A percentile compares a stretch with the other conserved stretches of the same genome.
Evolutionary conservation across 768 basidiomycete genomes (phyloP).

Genomic region (Gloeopeniophorella convolvens): DNA sequence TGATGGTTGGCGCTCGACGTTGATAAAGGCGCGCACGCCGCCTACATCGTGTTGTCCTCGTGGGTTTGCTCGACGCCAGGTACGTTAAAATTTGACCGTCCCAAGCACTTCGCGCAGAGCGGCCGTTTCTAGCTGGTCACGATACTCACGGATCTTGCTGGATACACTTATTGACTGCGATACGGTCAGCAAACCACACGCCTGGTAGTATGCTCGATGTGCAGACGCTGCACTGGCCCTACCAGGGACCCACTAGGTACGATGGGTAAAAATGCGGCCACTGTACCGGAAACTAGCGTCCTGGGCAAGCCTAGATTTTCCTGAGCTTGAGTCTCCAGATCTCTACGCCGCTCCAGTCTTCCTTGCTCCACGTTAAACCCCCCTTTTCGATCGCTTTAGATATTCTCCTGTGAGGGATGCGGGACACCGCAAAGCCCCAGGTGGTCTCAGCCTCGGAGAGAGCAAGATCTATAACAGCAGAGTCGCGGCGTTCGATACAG

Average conservation of each 20-base stretch:
- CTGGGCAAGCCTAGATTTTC: constrained; percentile 6
- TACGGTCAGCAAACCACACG: no score
- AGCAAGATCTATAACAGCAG: constrained; percentile 50
- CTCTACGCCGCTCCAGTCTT: constrained; percentile 79
- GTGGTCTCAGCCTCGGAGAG: constrained; percentile 46
- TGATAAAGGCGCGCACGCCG: no score
- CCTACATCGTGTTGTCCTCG: no score
- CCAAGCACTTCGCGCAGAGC: no score
- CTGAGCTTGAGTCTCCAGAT: constrained; percentile 50
- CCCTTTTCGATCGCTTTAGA: constrained; percentile 52
- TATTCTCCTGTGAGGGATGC: constrained; percentile 54
- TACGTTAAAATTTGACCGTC: no score
- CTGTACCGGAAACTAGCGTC: no score
- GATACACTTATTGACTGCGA: no score
- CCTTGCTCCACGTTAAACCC: constrained; percentile 51
- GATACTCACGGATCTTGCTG: not conserved
- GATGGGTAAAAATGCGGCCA: no score
- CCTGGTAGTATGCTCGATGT: not conserved
- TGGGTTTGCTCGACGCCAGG: no score
- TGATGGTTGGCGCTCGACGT: no score
- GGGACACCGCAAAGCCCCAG: constrained; percentile 54
- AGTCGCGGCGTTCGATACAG: constrained; percentile 75
- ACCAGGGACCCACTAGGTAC: not conserved
- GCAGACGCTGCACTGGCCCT: not conserved
- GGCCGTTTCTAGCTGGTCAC: no score